phyloP scores from a whole-genome alignment of 2,329 filamentous ascomycete species.

The Stachybotrys echinatus region DNA sequence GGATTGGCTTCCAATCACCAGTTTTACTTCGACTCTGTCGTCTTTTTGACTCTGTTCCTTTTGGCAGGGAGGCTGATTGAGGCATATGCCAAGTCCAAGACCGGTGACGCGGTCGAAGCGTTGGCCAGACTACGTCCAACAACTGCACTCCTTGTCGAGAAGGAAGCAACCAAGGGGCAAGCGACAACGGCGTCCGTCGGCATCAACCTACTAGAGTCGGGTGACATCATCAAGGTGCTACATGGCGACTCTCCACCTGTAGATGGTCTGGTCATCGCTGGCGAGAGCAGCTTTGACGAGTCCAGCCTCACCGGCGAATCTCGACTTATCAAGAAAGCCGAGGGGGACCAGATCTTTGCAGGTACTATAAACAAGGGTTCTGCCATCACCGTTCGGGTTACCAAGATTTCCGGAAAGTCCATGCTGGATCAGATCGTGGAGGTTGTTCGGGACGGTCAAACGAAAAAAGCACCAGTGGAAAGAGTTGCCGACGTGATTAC shows the following conservation, averaged over 20 bases:
- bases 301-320: slow-evolving; percentile 84
- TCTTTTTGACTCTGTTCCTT: slow-evolving; percentile 86
- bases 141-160: slow-evolving; percentile 65
- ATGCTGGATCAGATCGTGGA: slow-evolving; percentile 78
- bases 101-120: slow-evolving; percentile 78
- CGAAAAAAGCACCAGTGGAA: slow-evolving; percentile 69
- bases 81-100: slow-evolving; percentile 86
- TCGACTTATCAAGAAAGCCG: slow-evolving; percentile 55
- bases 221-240: slow-evolving; percentile 68
- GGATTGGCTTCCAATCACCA: slow-evolving; percentile 33
- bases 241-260: slow-evolving; percentile 81
- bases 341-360: slow-evolving; percentile 62
- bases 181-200: slow-evolving; percentile 37
- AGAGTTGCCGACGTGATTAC: slow-evolving; percentile 68
- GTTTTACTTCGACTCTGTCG: slow-evolving; percentile 87
- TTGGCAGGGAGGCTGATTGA: slow-evolving; percentile 72
- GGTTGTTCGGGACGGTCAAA: slow-evolving; percentile 72
- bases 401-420: slow-evolving; percentile 59
- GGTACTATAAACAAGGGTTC: slow-evolving; percentile 69
- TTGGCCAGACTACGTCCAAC: slow-evolving; percentile 73
- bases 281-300: slow-evolving; percentile 73
- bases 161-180: slow-evolving; percentile 26
- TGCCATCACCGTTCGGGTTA: slow-evolving; percentile 58
- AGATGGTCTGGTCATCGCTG: slow-evolving; percentile 64
- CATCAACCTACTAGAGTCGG: slow-evolving; percentile 69